Evolutionary conservation across 768 basidiomycete genomes (phyloP).

Genomic region (Suillus alpinus): DNA sequence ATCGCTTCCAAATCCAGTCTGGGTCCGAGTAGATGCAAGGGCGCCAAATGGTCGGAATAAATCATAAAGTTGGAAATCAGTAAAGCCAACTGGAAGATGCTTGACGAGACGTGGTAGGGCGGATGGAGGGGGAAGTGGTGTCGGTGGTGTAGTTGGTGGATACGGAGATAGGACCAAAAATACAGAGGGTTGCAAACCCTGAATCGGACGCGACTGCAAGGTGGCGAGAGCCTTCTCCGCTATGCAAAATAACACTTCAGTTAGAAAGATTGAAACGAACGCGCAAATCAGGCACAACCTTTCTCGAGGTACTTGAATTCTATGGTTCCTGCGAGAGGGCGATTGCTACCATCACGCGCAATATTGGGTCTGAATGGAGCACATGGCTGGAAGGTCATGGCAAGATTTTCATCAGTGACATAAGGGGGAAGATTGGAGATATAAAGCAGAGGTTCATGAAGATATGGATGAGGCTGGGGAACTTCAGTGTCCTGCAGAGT

Average conservation of each 20-base stretch:
- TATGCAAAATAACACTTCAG: slow-evolving; percentile 26
- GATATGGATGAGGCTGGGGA: slow-evolving; percentile 68
- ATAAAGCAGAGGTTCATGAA: slow-evolving; percentile 80
- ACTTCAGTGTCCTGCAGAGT: slow-evolving; percentile 29
- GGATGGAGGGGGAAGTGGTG: slow-evolving; percentile 69
- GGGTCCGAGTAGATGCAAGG: slow-evolving; percentile 72
- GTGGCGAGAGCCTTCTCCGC: slow-evolving; percentile 90
- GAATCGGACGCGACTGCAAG: slow-evolving; percentile 72
- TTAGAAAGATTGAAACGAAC: slow-evolving; percentile 8
- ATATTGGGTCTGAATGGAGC: slow-evolving; percentile 83
- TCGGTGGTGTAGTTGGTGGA: slow-evolving; percentile 74
- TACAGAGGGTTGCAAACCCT: slow-evolving; percentile 55
- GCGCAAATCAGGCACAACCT: slow-evolving; percentile 47
- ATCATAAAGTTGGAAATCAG: slow-evolving; percentile 77
- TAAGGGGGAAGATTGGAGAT: slow-evolving; percentile 74
- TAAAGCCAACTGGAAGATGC: slow-evolving; percentile 68
- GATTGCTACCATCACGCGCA: slow-evolving; percentile 51
- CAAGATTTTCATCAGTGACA: slow-evolving; percentile 75
- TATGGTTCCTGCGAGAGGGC: slow-evolving; percentile 66
- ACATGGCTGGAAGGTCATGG: slow-evolving; percentile 67
- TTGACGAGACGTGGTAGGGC: slow-evolving; percentile 82
- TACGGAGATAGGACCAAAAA: slow-evolving; percentile 76
- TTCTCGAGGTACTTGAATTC: slow-evolving; percentile 82
- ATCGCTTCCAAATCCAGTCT: slow-evolving; percentile 74
- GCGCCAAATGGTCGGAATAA: slow-evolving; percentile 83